Evolutionary conservation across 441 rosid species (phyloP), one percentile per base, ranked within the genome.

Genomic region (Croton laevigatus): DNA sequence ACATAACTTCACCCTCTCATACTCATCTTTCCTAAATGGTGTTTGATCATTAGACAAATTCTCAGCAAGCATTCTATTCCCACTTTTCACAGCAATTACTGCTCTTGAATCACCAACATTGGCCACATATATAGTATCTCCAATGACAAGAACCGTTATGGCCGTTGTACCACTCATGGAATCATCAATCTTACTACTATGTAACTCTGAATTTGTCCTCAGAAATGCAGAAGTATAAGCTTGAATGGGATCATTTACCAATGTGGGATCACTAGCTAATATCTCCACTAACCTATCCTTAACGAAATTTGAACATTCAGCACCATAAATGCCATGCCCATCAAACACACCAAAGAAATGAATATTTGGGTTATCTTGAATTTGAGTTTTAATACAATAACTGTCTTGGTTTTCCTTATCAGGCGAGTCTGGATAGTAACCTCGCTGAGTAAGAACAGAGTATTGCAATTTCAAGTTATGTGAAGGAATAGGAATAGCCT

Each of bases 71-170:
- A 89, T 73, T 68, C 79, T 77, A 44, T 86, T 81, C 79, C 89
- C 88, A 12, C 79, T 82, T 72, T 84, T 87, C 51, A 86, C 88
- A 49, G 91, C 97, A 42, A 89, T 74, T 17, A 93, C 97, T 7
- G 98, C 99, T 64, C 99, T 91, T 16, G 98, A 95, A 78, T 94
- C 98, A 22, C 97, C 97, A 52, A 83, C 98, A 82, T 90, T 94
- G 7, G 97, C 97, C 32, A 91, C 90, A 77, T 86, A 85, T 48
- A 95, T 81, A 66, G 78, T 87, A 80, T 89, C 94, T 54, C 88
- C 99, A 76, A 87, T 72, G 20, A 89, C 88, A 80, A 95, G 95
- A 78, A 88, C 99, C 0, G 98, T 91, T 59, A 95, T 93, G 0
- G 97, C 97, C 1, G 99, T 91, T 12, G 99, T 93, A 60, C 99